Percentiles rank a stretch among this genome's conserved stretches.
Conservation (phyloP, 2,329 filamentous ascomycete genomes). For the Alternaria brassicicola region DNA sequence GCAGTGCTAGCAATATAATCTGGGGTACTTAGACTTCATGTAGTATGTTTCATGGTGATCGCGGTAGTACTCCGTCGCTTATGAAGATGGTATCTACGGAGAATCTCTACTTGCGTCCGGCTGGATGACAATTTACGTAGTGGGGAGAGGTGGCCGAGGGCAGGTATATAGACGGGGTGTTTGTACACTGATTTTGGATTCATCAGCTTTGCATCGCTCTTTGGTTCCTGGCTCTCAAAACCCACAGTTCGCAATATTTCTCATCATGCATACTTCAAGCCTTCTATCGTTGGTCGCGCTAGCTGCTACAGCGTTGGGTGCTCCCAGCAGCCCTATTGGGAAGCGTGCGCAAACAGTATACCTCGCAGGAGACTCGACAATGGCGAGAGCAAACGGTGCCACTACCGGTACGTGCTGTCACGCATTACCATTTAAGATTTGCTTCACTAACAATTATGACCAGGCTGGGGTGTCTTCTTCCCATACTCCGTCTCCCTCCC, state of each 20-base stretch:
- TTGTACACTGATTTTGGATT: background rate
- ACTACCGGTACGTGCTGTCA: conserved; percentile 44
- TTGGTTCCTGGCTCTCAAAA: background rate
- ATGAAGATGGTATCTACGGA: background rate
- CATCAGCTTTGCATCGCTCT: background rate
- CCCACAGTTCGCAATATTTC: background rate
- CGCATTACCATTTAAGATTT: background rate
- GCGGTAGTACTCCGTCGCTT: background rate
- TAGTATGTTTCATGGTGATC: conserved; percentile 4
- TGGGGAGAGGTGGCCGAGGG: background rate
- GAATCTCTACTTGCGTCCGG: background rate
- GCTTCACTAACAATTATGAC: background rate
- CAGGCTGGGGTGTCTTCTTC: conserved; percentile 69
- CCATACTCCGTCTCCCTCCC: conserved; percentile 57
- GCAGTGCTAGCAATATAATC: background rate
- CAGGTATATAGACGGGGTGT: background rate
- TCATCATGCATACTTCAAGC: conserved; percentile 13
- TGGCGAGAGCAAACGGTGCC: conserved; percentile 58
- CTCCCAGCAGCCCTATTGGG: conserved; percentile 26
- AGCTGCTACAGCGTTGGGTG: conserved; percentile 27
- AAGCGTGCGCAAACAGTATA: conserved; percentile 56
- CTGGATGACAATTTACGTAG: background rate
- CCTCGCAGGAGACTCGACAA: conserved; percentile 67
- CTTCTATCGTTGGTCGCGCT: conserved; percentile 30
- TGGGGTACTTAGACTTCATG: conserved; percentile 4